Evolutionary conservation across 768 basidiomycete genomes (phyloP).

Genomic region (Mycena sanguinolenta): DNA sequence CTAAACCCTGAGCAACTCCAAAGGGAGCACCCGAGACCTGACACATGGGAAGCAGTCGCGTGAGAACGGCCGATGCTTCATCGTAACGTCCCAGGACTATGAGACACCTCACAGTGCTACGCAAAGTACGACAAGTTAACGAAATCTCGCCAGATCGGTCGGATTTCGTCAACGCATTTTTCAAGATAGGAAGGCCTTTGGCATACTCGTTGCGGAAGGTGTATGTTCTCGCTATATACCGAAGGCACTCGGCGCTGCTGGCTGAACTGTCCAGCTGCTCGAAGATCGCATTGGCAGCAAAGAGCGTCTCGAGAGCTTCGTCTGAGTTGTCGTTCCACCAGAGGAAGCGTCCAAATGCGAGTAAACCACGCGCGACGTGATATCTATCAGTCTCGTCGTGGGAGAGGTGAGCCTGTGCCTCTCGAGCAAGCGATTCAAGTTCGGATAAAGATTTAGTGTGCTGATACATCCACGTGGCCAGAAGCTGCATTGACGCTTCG

Average conservation of each 20-base stretch:
- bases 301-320: constrained; percentile 12
- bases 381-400: too few relatives aligned
- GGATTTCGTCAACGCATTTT: background rate
- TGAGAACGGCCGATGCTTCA: too few relatives aligned
- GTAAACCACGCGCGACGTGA: too few relatives aligned
- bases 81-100: too few relatives aligned
- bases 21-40: too few relatives aligned
- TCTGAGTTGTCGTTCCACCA: background rate
- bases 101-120: too few relatives aligned
- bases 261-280: constrained; percentile 17
- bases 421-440: background rate
- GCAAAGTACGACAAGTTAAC: too few relatives aligned
- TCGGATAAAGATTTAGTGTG: background rate
- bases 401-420: too few relatives aligned
- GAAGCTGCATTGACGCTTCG: background rate
- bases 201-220: background rate
- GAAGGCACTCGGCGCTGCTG: constrained; percentile 29
- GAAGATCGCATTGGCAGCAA: constrained; percentile 23
- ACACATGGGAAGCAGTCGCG: too few relatives aligned
- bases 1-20: too few relatives aligned
- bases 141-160: background rate
- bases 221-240: constrained; percentile 5
- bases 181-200: constrained; percentile 5
- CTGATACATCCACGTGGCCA: background rate
- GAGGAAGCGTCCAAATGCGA: background rate